A percentile compares a stretch with the other conserved stretches of the same genome.
Conservation (phyloP, 192 early-diverging fungal genomes). For the Backusella australiensis region DNA sequence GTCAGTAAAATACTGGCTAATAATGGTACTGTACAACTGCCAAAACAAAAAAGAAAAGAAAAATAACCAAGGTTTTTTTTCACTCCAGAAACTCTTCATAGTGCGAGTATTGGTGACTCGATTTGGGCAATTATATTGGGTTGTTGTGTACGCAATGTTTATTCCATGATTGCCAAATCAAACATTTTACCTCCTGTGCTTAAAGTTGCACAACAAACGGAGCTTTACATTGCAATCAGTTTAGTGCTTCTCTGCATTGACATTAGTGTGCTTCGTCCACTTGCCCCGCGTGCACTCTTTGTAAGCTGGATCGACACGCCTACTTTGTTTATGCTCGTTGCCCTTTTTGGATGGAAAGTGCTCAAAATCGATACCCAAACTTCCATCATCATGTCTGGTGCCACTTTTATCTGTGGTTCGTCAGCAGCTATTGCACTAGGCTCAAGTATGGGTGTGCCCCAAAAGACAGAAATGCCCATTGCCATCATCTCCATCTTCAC, state of each 20-base stretch:
- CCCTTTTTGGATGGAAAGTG: slow-evolving; percentile 41
- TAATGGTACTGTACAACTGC: slow-evolving; percentile 28
- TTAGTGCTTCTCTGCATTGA: slow-evolving; percentile 52
- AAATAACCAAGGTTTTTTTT: background rate
- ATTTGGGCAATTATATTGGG: slow-evolving; percentile 58
- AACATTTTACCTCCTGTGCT: slow-evolving; percentile 43
- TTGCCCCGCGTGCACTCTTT: slow-evolving; percentile 51
- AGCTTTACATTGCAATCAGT: slow-evolving; percentile 52
- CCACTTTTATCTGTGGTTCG: slow-evolving; percentile 55
- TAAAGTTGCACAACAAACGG: slow-evolving; percentile 53
- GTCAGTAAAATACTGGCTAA: slow-evolving; percentile 49
- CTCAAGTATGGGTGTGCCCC: slow-evolving; percentile 40
- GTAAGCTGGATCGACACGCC: slow-evolving; percentile 55
- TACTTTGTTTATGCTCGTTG: slow-evolving; percentile 47
- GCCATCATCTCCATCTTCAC: slow-evolving; percentile 57
- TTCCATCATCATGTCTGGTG: slow-evolving; percentile 50
- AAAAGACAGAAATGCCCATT: slow-evolving; percentile 52
- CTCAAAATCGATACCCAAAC: slow-evolving; percentile 50
- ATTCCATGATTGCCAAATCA: slow-evolving; percentile 1
- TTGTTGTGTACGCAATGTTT: slow-evolving; percentile 38
- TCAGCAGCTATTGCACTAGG: slow-evolving; percentile 49
- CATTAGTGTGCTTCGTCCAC: slow-evolving; percentile 40
- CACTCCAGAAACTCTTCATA: slow-evolving; percentile 33
- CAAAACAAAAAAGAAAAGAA: background rate
- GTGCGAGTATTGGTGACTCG: slow-evolving; percentile 47